Percentiles rank a stretch among this genome's conserved stretches.
phyloP scores from a whole-genome alignment of 2,329 filamentous ascomycete genomes.

The Alternaria brassicicola region DNA sequence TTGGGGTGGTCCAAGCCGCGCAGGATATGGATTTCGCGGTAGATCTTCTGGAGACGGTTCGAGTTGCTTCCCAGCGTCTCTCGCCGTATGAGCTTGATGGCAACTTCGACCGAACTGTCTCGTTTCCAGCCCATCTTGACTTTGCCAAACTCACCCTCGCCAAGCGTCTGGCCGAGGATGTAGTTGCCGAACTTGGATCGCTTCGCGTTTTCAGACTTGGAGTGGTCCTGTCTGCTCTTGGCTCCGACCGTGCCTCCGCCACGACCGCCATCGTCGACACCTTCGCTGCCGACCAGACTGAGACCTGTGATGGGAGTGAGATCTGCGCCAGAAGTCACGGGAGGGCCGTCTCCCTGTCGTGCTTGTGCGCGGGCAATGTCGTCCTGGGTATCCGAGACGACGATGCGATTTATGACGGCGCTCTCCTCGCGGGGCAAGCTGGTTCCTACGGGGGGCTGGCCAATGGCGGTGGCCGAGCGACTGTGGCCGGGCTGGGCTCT shows the following conservation, averaged over 20 bases:
- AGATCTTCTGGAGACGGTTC: conserved; percentile 90
- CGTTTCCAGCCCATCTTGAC: conserved; percentile 99
- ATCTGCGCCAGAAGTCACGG: conserved; percentile 52
- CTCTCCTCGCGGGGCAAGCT: conserved; percentile 75
- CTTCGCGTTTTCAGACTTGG: conserved; percentile 63
- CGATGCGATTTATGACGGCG: conserved; percentile 76
- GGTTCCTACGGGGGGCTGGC: conserved; percentile 58
- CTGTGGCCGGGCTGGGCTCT: conserved; percentile 50
- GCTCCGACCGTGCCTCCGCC: conserved; percentile 51
- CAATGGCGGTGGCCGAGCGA: conserved; percentile 57
- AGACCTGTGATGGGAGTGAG: conserved; percentile 56
- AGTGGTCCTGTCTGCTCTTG: conserved; percentile 64
- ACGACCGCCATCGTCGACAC: conserved; percentile 55
- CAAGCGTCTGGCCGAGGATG: conserved; percentile 91
- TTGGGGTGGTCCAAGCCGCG: conserved; percentile 90
- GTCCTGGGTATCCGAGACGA: conserved; percentile 76
- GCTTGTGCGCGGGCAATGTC: conserved; percentile 75
- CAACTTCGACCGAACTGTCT: conserved; percentile 88
- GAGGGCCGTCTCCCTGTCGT: conserved; percentile 66
- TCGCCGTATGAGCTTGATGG: conserved; percentile 95
- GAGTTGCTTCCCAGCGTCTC: conserved; percentile 89
- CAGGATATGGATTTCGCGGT: conserved; percentile 93
- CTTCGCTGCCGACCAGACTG: conserved; percentile 58
- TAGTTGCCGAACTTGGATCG: conserved; percentile 93
- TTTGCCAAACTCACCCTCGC: conserved; percentile 98